Base-by-base conservation (phyloP, 1,284 basidiomycete species). In the Apiotrichum sp. region DNA sequence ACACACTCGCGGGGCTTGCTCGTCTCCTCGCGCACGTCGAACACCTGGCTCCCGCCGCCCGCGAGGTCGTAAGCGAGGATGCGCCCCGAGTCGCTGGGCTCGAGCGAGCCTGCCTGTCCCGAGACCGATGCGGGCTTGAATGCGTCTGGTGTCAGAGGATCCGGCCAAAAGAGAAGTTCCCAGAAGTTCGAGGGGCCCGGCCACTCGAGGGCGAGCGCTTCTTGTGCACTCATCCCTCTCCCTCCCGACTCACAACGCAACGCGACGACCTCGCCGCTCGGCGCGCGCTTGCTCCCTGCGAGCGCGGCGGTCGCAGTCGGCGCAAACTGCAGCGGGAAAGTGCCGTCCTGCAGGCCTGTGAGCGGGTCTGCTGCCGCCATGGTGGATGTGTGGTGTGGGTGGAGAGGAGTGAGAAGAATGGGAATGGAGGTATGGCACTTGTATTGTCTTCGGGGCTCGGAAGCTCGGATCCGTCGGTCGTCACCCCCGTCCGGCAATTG, bases 101-200 rank as follows among this genome's bases (percentile, higher is more conserved):
- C 49, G n/a, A 68, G 59, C 6, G 50, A 43, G 4, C 67, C 69
- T 8, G 66, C 67, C 4, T 60, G 52, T 3, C 56, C 40, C 0
- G 59, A 62, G 34, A 74, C 64, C 3, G 69, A 71, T 3, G 61
- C 68, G 5, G 72, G 72, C 56, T 74, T 74, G 68, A 74, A 74
- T 10, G 58, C 51, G 55, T 73, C 72, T 74, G 53, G 0, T 3
- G 50, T 22, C 22, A 22, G 22, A 22, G 22, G 22, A 22, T 22
- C 22, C 22, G 22, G 22, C 22, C 22, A 22, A 22, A 22, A 22
- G 22, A 22, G 22, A 22, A 22, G 22, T 22, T 22, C 22, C 22
- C 22, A 22, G 22, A 22, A 22, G 22, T 22, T 22, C 22, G 22
- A 22, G 22, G 22, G 22, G 22, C 22, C 22, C 22, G 22, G 22